Percentiles rank a stretch among this genome's conserved stretches.
phyloP scores from a whole-genome alignment of 2,329 filamentous ascomycete genomes.

The Macroventuria anomochaeta region DNA sequence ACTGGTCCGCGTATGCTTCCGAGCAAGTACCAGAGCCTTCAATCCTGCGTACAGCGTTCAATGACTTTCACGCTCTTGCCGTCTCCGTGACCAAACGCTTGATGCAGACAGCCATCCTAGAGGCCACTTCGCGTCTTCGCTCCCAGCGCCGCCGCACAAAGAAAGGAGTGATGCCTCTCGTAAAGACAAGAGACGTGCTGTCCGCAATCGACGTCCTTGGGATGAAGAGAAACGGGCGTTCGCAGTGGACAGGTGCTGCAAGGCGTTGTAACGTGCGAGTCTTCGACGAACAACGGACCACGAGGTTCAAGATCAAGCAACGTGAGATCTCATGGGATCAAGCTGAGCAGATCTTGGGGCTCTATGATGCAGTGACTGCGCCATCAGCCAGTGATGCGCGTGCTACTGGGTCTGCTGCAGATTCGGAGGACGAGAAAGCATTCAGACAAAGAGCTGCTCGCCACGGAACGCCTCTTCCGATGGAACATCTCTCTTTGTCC shows the following conservation, averaged over 20 bases:
- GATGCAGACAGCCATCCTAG: slow-evolving; percentile 71
- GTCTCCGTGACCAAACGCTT: slow-evolving; percentile 73
- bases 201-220: slow-evolving; percentile 62
- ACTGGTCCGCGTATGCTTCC: slow-evolving; percentile 42
- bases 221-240: slow-evolving; percentile 54
- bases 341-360: slow-evolving; percentile 40
- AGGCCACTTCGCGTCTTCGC: slow-evolving; percentile 72
- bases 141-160: slow-evolving; percentile 49
- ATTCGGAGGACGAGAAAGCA: slow-evolving; percentile 18
- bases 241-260: slow-evolving; percentile 61
- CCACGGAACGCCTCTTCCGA: slow-evolving; percentile 39
- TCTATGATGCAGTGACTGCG: slow-evolving; percentile 27
- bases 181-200: slow-evolving; percentile 59
- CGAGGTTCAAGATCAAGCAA: slow-evolving; percentile 29
- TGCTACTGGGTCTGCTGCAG: slow-evolving; percentile 3
- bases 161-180: slow-evolving; percentile 40
- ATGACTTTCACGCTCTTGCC: slow-evolving; percentile 74
- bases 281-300: slow-evolving; percentile 33
- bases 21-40: slow-evolving; percentile 60
- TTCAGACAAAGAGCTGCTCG: slow-evolving; percentile 33
- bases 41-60: slow-evolving; percentile 76
- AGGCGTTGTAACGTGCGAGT: slow-evolving; percentile 62
- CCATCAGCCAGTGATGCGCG: slow-evolving; percentile 40
- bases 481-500: slow-evolving; percentile 19
- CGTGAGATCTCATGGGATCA: slow-evolving; percentile 53